Conservation (phyloP, 441 rosid genomes). For the Kokia cookei region DNA sequence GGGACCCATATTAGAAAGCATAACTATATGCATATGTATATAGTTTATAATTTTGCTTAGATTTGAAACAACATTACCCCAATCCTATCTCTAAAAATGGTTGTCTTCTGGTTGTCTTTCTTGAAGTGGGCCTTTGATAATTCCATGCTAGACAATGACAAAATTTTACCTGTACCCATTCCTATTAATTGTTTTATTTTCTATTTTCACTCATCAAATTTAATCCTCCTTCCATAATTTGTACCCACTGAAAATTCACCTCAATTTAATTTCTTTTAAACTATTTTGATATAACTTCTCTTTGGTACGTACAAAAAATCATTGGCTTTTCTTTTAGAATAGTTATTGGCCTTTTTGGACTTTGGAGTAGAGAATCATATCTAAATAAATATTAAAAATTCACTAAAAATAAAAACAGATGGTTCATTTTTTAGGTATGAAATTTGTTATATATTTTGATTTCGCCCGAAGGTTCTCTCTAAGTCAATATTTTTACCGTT, state of each 20-base stretch:
- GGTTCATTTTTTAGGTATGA: not conserved
- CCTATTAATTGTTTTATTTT: not conserved
- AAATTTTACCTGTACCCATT: not conserved
- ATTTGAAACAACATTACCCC: not conserved
- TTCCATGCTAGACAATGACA: not conserved
- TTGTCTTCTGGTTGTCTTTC: slow-evolving; percentile 24
- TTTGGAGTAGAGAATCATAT: not conserved
- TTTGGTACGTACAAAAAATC: not conserved
- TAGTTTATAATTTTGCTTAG: not conserved
- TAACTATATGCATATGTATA: too few relatives aligned
- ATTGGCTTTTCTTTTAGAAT: not conserved
- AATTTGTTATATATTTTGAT: too few relatives aligned
- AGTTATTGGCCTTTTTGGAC: not conserved
- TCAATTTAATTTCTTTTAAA: not conserved
- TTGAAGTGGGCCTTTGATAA: slow-evolving; percentile 1
- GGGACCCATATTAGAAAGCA: not conserved
- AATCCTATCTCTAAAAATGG: not conserved
- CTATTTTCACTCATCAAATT: not conserved
- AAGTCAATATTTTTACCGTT: too few relatives aligned
- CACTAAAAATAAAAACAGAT: not conserved
- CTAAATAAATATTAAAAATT: not conserved
- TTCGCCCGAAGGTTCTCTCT: too few relatives aligned
- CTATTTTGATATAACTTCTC: not conserved
- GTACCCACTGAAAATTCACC: not conserved
- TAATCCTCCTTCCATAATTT: not conserved